Evolutionary conservation across 257 asterid species (phyloP).

Genomic region (Solanum etuberosum): DNA sequence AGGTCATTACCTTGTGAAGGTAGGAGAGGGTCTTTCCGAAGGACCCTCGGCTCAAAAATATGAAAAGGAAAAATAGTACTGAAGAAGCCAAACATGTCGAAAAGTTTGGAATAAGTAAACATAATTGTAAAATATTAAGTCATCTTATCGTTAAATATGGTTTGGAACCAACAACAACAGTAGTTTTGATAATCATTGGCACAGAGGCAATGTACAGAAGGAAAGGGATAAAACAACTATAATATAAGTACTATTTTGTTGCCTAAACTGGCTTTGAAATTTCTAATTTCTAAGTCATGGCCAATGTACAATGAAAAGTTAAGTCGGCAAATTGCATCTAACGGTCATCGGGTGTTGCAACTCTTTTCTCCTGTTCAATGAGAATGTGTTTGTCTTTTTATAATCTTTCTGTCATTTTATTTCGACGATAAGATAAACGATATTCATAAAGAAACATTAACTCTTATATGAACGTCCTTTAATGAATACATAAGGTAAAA

Average conservation of each 20-base stretch:
- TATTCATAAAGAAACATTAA: too few relatives aligned
- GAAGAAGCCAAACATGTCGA: not conserved
- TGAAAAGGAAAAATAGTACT: not conserved
- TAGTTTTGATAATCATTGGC: not conserved
- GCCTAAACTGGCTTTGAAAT: not conserved
- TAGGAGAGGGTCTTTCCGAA: too few relatives aligned
- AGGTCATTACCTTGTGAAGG: too few relatives aligned
- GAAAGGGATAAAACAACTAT: not conserved
- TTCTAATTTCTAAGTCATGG: conserved; percentile 10
- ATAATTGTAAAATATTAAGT: not conserved
- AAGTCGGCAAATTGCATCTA: conserved; percentile 1
- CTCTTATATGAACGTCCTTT: too few relatives aligned
- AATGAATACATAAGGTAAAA: too few relatives aligned
- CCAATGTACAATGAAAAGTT: conserved; percentile 6
- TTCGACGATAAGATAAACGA: too few relatives aligned
- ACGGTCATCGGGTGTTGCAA: conserved; percentile 11
- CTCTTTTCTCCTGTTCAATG: not conserved
- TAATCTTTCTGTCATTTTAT: too few relatives aligned
- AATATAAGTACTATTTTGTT: not conserved
- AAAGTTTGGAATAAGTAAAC: too few relatives aligned
- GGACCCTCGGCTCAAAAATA: not conserved
- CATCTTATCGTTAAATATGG: not conserved
- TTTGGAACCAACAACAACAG: not conserved
- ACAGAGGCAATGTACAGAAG: not conserved
- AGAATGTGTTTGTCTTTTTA: too few relatives aligned